Evolutionary conservation across 2,329 filamentous ascomycete genomes (phyloP), one percentile per base, ranked within the genome.

Genomic region (Neodidymelliopsis sp.): DNA sequence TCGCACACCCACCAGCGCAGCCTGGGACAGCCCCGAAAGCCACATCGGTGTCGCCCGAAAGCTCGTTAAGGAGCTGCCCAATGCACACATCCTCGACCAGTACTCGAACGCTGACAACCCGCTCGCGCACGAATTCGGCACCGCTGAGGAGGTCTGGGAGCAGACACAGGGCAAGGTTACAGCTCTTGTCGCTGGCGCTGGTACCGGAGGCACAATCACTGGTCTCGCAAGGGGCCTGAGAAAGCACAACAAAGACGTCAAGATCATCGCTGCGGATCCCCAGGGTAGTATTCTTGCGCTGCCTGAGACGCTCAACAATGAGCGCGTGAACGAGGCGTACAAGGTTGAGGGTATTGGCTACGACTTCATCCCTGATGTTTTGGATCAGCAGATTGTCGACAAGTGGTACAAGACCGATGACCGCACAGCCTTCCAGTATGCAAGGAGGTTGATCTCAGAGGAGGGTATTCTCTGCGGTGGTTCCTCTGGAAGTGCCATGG

Each of bases 341-440:
- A 97, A 99, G 78, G 94, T 99, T 1, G 94, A 99, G 77, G 94
- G 94, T 31, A 99, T 99, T 65, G 94, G 94, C 15, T 99, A 99
- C 73, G 94, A 99, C 73, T 99, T 99, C 73, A 89, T 99, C 51
- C 94, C 95, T 6, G 90, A 97, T 18, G 95, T 99, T 4, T 80
- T 99, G 45, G 86, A 94, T 59, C 90, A 88, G 67, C 75, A 86
- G 20, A 73, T 83, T 4, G 89, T 99, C 22, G 90, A 97, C 73
- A 89, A 88, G 69, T 99, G 94, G 94, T 97, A 97, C 79, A 99
- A 99, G 84, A 99, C 94, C 3, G 90, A 93, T 54, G 94, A 99
- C 69, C 83, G 84, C 53, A 89, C 96, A 70, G 92, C 92, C 2
- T 99, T 99, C 77, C 81, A 86, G 70, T 92, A 90, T 67, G 90